Percentiles rank a stretch among this genome's conserved stretches.
phyloP scores from a whole-genome alignment of 768 basidiomycete genomes.

The Pisolithus microcarpus region DNA sequence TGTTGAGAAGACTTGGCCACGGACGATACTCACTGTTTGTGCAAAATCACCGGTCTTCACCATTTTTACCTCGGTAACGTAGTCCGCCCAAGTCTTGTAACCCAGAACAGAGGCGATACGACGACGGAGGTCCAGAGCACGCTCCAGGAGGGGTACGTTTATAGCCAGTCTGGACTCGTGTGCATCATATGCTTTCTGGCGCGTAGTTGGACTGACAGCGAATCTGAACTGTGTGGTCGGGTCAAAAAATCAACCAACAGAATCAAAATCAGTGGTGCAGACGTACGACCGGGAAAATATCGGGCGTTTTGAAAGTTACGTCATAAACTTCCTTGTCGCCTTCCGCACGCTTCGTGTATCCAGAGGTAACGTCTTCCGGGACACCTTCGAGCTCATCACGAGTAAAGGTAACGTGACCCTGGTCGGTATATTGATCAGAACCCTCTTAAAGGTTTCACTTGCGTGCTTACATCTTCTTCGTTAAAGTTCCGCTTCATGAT shows the following conservation, averaged over 20 bases:
- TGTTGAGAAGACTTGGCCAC: not conserved
- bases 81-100: constrained; percentile 81
- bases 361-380: constrained; percentile 70
- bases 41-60: constrained; percentile 63
- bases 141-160: constrained; percentile 66
- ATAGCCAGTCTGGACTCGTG: constrained; percentile 60
- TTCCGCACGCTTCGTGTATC: constrained; percentile 62
- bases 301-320: constrained; percentile 76
- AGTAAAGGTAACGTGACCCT: constrained; percentile 62
- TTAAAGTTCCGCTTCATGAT: constrained; percentile 72
- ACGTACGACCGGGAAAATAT: constrained; percentile 70
- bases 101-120: constrained; percentile 59
- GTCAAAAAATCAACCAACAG: not conserved
- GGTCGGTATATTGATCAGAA: not conserved
- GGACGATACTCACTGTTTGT: constrained; percentile 36
- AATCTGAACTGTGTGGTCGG: constrained; percentile 58
- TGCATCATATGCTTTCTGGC: constrained; percentile 56
- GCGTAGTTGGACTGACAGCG: constrained; percentile 62
- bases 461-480: constrained; percentile 61
- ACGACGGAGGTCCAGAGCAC: constrained; percentile 63
- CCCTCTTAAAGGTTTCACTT: not conserved
- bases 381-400: constrained; percentile 73
- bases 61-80: constrained; percentile 81
- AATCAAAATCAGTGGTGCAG: not conserved
- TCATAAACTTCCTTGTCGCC: constrained; percentile 55